A percentile compares a stretch with the other conserved stretches of the same genome.
Evolutionary conservation across 2,329 filamentous ascomycete genomes (phyloP).

Genomic region (Phaeophleospora eucalypticola): DNA sequence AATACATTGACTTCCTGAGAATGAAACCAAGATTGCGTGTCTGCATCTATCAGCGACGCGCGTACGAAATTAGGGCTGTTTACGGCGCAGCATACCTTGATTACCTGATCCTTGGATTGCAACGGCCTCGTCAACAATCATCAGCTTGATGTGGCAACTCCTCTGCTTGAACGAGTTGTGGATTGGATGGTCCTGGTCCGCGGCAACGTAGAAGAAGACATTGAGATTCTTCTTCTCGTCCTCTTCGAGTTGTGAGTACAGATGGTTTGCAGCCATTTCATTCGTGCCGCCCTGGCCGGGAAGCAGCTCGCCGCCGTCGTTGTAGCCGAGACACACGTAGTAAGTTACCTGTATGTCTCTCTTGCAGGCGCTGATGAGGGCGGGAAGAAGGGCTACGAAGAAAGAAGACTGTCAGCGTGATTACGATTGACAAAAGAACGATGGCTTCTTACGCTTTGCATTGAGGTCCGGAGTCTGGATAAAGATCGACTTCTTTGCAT

Average conservation of each 20-base stretch:
- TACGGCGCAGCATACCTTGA: slow-evolving; percentile 44
- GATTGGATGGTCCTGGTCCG: slow-evolving; percentile 66
- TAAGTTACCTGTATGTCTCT: slow-evolving; percentile 64
- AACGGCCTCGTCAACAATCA: slow-evolving; percentile 66
- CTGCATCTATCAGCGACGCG: no score
- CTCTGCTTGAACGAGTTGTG: slow-evolving; percentile 62
- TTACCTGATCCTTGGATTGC: slow-evolving; percentile 73
- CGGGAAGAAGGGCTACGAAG: slow-evolving; percentile 60
- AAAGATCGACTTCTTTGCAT: slow-evolving; percentile 63
- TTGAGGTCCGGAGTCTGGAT: slow-evolving; percentile 78
- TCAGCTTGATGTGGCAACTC: slow-evolving; percentile 71
- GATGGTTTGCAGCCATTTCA: slow-evolving; percentile 61
- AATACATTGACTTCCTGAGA: slow-evolving; percentile 74
- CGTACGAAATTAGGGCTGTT: no score
- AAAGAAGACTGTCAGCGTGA: no score
- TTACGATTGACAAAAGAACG: no score
- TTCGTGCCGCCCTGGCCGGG: slow-evolving; percentile 73
- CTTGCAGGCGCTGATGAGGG: slow-evolving; percentile 60
- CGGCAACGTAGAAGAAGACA: slow-evolving; percentile 68
- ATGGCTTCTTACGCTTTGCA: no score
- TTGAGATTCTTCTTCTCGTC: slow-evolving; percentile 47
- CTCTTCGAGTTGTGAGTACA: slow-evolving; percentile 51
- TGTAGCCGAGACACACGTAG: slow-evolving; percentile 75
- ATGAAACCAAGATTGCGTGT: slow-evolving; percentile 77
- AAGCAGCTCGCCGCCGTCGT: slow-evolving; percentile 71